Evolutionary conservation across 1,139 yeast genomes (phyloP), one percentile per base, ranked within the genome.

Genomic region (Yarrowia galli): DNA sequence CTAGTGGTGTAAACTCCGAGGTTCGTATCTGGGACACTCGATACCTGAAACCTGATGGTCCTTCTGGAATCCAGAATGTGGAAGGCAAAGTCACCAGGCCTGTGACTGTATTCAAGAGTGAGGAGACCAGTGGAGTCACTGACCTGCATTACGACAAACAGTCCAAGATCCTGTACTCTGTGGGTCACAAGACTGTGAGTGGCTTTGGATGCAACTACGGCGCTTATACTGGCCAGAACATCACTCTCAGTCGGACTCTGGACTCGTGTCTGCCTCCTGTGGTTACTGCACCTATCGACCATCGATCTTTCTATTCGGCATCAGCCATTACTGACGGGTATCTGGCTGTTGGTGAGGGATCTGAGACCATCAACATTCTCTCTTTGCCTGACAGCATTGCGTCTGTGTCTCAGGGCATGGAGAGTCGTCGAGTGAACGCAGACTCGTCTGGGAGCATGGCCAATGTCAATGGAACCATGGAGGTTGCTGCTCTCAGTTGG

Each of bases 11-110:
- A 1, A 13, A 46, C 20, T 61, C 66, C 2, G 56, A 61, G 16
- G 23, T 61, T 4, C 35, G 66, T 35, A 38, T 61, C 46, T 61
- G 66, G 66, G 66, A 61, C 20, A 25, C 25, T 2, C 36, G 66
- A 10, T 46, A 61, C 18, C 54, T 61, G 7, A 28, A 42, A 9
- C 18, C 20, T 3, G 64, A 58, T 15, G 64, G 64, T 10, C 51
- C 23, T 12, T 43, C 25, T 18, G 64, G 64, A n/a, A 43, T 58
- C 32, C 32, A 12, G 5, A 23, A 6, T 9, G 64, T 58, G 20
- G 51, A 58, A 18, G 64, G 64, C 4, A 18, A 20, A 32, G 64
- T 51, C 2, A 3, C 38, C 16, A 28, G n/a, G 15, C 64, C 64
- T 3, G 51, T 58, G 51, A 42, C 64, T 13, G 22, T 58, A 7